A percentile compares a stretch with the other conserved stretches of the same genome.
phyloP scores from a whole-genome alignment of 1,139 yeast species.

The Yarrowia galli region DNA sequence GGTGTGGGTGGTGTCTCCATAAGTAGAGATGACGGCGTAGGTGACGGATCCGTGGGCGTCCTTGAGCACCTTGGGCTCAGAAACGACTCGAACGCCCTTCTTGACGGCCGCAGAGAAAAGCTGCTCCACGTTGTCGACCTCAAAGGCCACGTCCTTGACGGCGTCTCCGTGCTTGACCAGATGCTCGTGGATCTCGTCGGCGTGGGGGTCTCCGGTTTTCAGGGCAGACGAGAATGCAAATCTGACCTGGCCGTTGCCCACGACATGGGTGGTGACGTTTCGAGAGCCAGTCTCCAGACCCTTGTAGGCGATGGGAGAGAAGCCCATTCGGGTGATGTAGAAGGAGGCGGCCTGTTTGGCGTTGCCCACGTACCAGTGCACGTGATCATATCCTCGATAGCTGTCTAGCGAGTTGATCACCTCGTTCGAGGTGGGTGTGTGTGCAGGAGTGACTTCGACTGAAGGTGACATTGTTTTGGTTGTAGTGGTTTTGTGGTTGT shows the following conservation, averaged over 20 bases:
- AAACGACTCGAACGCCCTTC: conserved; percentile 62
- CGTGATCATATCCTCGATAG: conserved; percentile 56
- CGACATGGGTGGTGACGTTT: conserved; percentile 64
- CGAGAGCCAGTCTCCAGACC: conserved; percentile 75
- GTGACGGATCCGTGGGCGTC: conserved; percentile 63
- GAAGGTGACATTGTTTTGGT: conserved; percentile 30
- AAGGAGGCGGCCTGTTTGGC: conserved; percentile 69
- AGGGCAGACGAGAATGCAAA: conserved; percentile 61
- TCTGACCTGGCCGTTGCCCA: conserved; percentile 61
- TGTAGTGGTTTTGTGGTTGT: background rate
- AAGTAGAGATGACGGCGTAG: conserved; percentile 63
- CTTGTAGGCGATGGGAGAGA: conserved; percentile 64
- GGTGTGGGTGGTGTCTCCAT: conserved; percentile 74
- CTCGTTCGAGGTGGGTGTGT: conserved; percentile 33
- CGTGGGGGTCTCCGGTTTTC: conserved; percentile 47
- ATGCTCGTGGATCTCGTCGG: conserved; percentile 55
- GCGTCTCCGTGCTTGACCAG: conserved; percentile 70
- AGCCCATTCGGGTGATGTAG: conserved; percentile 67
- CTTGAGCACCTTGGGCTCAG: conserved; percentile 52
- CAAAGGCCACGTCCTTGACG: conserved; percentile 72
- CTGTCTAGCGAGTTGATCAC: conserved; percentile 33
- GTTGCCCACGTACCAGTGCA: conserved; percentile 68
- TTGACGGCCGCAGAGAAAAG: conserved; percentile 58
- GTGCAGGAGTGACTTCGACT: conserved; percentile 37
- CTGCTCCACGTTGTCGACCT: conserved; percentile 59